Conservation (phyloP, 2,329 filamentous ascomycete genomes). For the Waltergamsia citrina region DNA sequence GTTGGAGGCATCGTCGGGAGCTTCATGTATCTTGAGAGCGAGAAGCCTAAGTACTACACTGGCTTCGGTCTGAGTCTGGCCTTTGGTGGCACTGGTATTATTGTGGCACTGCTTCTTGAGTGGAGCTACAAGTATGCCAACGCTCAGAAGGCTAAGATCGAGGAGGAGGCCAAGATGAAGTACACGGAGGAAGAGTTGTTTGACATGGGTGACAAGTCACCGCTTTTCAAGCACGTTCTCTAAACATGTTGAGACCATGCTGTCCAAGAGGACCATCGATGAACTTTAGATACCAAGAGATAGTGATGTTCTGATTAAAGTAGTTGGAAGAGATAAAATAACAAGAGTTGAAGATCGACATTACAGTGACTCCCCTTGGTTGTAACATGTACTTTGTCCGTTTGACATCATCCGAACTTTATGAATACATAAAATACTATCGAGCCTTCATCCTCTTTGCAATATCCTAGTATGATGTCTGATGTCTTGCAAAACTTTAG, state of each 20-base stretch:
- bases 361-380: too few species aligned
- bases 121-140: slow-evolving; percentile 12
- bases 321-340: too few species aligned
- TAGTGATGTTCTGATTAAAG: too few species aligned
- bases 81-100: slow-evolving; percentile 12
- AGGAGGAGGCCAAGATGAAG: slow-evolving; percentile 6
- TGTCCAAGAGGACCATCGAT: too few species aligned
- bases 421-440: too few species aligned
- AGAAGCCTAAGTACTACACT: slow-evolving; percentile 16
- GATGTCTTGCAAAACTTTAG: too few species aligned
- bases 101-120: slow-evolving; percentile 14
- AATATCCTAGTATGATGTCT: too few species aligned
- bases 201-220: slow-evolving; percentile 1
- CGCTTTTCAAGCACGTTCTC: slow-evolving; percentile 4
- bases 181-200: slow-evolving; percentile 1
- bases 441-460: too few species aligned
- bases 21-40: slow-evolving; percentile 10
- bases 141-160: slow-evolving; percentile 9
- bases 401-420: too few species aligned
- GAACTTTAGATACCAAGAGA: too few species aligned
- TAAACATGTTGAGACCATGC: slow-evolving; percentile 2
- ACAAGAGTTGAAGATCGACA: too few species aligned
- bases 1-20: slow-evolving; percentile 7
- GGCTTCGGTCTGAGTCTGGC: slow-evolving; percentile 18
- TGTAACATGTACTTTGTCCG: too few species aligned